Percentiles rank a stretch among this genome's conserved stretches.
phyloP scores from a whole-genome alignment of 2,329 filamentous ascomycete genomes.

The Hymenoscyphus fructigenus region DNA sequence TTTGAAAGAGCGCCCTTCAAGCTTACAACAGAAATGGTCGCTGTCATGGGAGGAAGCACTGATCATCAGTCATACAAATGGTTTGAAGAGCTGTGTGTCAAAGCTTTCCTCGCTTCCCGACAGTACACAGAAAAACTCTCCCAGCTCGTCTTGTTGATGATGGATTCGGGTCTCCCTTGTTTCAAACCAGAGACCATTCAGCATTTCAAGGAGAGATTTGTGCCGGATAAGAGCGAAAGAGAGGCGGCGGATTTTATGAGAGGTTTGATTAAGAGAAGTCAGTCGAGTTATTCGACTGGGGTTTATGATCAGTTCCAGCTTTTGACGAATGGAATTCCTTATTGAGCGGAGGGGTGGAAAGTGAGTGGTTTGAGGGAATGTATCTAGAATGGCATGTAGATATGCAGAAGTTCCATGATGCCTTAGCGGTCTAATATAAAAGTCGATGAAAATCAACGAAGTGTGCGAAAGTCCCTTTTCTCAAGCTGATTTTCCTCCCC shows the following conservation, averaged over 20 bases:
- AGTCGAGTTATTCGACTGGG: slow-evolving; percentile 85
- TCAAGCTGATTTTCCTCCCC: background rate
- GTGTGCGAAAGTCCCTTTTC: background rate
- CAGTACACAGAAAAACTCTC: slow-evolving; percentile 86
- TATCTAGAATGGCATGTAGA: background rate
- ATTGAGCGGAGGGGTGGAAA: slow-evolving; percentile 39
- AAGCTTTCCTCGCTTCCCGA: slow-evolving; percentile 85
- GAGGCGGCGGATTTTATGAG: slow-evolving; percentile 95
- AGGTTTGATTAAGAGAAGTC: slow-evolving; percentile 84
- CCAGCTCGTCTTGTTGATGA: slow-evolving; percentile 90
- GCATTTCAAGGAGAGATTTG: slow-evolving; percentile 90
- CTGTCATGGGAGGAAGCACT: slow-evolving; percentile 92
- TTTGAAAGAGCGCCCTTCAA: slow-evolving; percentile 99
- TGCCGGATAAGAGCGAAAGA: slow-evolving; percentile 84
- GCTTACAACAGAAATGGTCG: slow-evolving; percentile 93
- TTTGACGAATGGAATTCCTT: slow-evolving; percentile 95
- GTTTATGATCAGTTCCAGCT: slow-evolving; percentile 98
- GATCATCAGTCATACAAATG: slow-evolving; percentile 87
- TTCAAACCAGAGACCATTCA: slow-evolving; percentile 95
- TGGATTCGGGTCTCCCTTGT: slow-evolving; percentile 92
- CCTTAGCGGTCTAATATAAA: background rate
- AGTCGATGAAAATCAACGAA: background rate
- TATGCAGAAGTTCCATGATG: background rate
- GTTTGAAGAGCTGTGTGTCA: slow-evolving; percentile 96
- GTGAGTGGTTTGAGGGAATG: background rate